Conservation (phyloP, 257 asterid genomes). For the Linaria vulgaris region DNA sequence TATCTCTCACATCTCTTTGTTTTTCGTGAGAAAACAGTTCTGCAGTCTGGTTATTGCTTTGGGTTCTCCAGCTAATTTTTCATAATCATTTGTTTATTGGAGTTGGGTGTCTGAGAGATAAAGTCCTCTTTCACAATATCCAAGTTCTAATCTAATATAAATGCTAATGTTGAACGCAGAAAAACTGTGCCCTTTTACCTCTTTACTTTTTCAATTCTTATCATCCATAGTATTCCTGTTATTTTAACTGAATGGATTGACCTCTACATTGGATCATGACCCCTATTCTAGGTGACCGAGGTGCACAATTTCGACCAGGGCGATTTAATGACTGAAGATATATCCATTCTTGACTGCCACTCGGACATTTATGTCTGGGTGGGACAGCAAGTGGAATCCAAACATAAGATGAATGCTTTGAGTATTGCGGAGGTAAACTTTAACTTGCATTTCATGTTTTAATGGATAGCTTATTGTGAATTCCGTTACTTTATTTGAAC, state of each 20-base stretch:
- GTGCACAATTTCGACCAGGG: conserved; percentile 87
- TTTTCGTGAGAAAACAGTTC: conserved; percentile 11
- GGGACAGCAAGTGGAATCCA: conserved; percentile 75
- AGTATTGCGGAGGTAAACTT: conserved; percentile 70
- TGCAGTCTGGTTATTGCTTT: conserved; percentile 21
- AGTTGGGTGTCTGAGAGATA: conserved; percentile 1
- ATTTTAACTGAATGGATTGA: background rate
- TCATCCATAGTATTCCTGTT: background rate
- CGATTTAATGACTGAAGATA: conserved; percentile 96
- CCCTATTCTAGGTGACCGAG: conserved; percentile 72
- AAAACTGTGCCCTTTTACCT: background rate
- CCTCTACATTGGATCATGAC: conserved; percentile 15
- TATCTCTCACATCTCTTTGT: conserved; percentile 23
- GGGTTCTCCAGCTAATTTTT: background rate
- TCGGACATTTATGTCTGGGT: conserved; percentile 92
- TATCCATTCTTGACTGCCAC: conserved; percentile 84
- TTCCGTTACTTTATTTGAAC: background rate
- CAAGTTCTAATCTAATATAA: background rate
- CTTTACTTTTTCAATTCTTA: background rate
- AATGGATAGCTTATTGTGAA: background rate
- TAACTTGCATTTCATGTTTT: conserved; percentile 11
- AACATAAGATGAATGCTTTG: conserved; percentile 69
- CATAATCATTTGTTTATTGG: background rate
- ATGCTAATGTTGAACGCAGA: conserved; percentile 13
- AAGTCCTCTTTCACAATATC: conserved; percentile 7